A percentile compares a stretch with the other conserved stretches of the same genome.
Evolutionary conservation across 495 filamentous ascomycete genomes (phyloP).

Genomic region (Annulohypoxylon maeteangense): DNA sequence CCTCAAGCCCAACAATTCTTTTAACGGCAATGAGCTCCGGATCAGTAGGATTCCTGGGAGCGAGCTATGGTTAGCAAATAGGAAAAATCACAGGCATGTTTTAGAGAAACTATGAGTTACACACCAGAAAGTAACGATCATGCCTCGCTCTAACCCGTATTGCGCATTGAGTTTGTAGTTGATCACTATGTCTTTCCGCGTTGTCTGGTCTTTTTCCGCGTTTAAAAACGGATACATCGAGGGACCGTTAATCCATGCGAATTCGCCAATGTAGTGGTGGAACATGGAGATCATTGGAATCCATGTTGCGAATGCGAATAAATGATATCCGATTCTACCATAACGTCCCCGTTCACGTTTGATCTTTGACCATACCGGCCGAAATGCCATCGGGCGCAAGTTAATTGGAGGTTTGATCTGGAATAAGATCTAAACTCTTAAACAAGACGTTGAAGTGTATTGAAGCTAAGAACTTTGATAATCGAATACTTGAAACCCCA

Average conservation of each 20-base stretch:
- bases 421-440: background rate
- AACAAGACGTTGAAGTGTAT: background rate
- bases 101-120: slow-evolving; percentile 26
- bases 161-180: slow-evolving; percentile 61
- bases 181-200: slow-evolving; percentile 64
- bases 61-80: slow-evolving; percentile 14
- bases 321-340: slow-evolving; percentile 54
- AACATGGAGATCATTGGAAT: slow-evolving; percentile 73
- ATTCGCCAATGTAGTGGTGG: slow-evolving; percentile 68
- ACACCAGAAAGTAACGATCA: slow-evolving; percentile 66
- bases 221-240: slow-evolving; percentile 86
- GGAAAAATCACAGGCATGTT: too few species aligned
- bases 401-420: background rate
- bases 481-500: background rate
- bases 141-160: slow-evolving; percentile 59
- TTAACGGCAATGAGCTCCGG: slow-evolving; percentile 72
- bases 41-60: slow-evolving; percentile 69
- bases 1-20: slow-evolving; percentile 74
- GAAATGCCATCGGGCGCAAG: slow-evolving; percentile 45
- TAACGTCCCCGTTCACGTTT: slow-evolving; percentile 43
- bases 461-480: slow-evolving; percentile 1
- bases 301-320: slow-evolving; percentile 67
- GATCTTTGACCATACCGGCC: slow-evolving; percentile 48
- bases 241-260: slow-evolving; percentile 71
- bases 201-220: slow-evolving; percentile 66